Percentiles rank a stretch among this genome's conserved stretches.
Evolutionary conservation across 2,329 filamentous ascomycete species (phyloP).

Genomic region (Claviceps sp.): DNA sequence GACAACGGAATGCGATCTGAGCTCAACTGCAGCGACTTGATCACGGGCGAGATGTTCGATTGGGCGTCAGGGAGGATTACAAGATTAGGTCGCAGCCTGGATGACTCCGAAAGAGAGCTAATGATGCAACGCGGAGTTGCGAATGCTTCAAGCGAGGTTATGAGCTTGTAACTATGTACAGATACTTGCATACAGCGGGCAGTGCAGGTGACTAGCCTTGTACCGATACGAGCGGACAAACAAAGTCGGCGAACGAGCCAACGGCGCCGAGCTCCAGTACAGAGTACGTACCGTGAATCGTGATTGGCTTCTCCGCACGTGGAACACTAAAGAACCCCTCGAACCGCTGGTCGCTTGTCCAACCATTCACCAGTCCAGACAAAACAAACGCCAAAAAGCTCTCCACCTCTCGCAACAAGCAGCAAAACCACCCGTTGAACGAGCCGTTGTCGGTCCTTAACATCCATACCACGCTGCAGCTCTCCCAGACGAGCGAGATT

Average conservation of each 20-base stretch:
- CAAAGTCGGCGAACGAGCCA: too few species aligned
- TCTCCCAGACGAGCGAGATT: constrained; percentile 8
- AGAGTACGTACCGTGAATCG: too few species aligned
- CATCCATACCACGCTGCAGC: constrained; percentile 8
- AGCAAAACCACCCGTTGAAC: constrained; percentile 5
- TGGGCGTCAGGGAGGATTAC: background rate
- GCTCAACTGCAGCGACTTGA: background rate
- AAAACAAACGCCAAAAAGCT: constrained; percentile 4
- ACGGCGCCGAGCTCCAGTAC: too few species aligned
- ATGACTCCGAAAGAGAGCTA: constrained; percentile 1
- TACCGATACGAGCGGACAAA: too few species aligned
- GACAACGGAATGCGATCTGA: background rate
- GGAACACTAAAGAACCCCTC: background rate
- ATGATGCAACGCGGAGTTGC: constrained; percentile 1
- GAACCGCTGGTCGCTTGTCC: background rate
- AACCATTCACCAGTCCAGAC: background rate
- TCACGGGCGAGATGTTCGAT: background rate
- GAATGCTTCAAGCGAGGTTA: background rate
- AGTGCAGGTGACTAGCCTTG: too few species aligned
- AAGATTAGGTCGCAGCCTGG: background rate
- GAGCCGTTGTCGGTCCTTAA: background rate
- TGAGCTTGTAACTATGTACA: background rate
- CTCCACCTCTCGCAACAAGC: constrained; percentile 7
- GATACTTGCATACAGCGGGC: background rate
- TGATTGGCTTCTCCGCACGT: too few species aligned